Conservation (phyloP, 352 stramenopile genomes). For the Peronospora destructor region DNA sequence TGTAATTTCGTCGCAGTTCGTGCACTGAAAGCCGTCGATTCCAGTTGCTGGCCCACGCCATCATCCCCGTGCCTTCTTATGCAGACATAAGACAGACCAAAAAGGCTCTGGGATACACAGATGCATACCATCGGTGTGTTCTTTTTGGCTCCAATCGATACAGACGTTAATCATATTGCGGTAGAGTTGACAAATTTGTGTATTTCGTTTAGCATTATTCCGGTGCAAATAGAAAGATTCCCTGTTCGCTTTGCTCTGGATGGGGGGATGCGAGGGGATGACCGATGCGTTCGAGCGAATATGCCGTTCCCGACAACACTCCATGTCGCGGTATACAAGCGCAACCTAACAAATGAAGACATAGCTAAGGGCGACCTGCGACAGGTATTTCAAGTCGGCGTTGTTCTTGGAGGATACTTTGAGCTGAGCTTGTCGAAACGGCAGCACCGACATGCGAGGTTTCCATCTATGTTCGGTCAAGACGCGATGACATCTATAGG, state of each 20-base stretch:
- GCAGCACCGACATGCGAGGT: slow-evolving; percentile 16
- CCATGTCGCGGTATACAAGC: slow-evolving; percentile 50
- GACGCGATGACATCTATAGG: slow-evolving; percentile 59
- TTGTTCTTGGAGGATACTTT: slow-evolving; percentile 64
- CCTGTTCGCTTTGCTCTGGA: slow-evolving; percentile 48
- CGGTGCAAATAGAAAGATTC: slow-evolving; percentile 22
- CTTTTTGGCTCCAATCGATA: too few relatives aligned
- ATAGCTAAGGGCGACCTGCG: slow-evolving; percentile 7
- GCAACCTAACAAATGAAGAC: slow-evolving; percentile 15
- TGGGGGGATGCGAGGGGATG: slow-evolving; percentile 42
- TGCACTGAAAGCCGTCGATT: slow-evolving; percentile 58
- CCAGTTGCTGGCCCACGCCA: slow-evolving; percentile 62
- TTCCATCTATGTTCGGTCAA: slow-evolving; percentile 10
- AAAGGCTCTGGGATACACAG: slow-evolving; percentile 31
- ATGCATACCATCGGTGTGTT: slow-evolving; percentile 44
- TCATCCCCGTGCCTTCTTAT: slow-evolving; percentile 54
- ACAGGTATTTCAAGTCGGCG: slow-evolving; percentile 38
- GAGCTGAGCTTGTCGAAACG: slow-evolving; percentile 50
- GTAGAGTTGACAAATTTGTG: background rate
- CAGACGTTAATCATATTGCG: background rate
- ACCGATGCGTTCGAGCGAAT: slow-evolving; percentile 66
- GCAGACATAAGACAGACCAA: slow-evolving; percentile 48
- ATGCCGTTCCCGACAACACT: slow-evolving; percentile 52
- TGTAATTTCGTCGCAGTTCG: slow-evolving; percentile 18
- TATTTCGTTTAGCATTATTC: slow-evolving; percentile 26